These are phyloP conservation scores for Pisolithus albus DNA, from an alignment of 768 basidiomycete species.

Conservation along the genomic window DNA sequence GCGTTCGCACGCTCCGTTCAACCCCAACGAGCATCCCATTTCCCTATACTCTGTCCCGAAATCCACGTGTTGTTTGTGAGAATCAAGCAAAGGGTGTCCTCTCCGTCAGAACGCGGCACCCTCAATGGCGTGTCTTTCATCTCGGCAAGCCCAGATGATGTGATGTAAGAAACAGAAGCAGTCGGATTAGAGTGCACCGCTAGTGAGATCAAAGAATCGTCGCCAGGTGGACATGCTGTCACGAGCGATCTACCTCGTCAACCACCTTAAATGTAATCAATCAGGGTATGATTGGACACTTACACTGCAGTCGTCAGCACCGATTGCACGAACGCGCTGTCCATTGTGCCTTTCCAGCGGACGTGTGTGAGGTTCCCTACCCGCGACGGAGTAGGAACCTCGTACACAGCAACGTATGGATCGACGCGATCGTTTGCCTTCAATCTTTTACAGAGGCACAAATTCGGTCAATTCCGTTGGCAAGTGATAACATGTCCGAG, in stretches of 20 bases:
- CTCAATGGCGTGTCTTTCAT: conserved; percentile 30
- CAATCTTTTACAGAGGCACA: conserved; percentile 34
- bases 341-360: conserved; percentile 55
- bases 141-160: conserved; percentile 17
- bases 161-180: conserved; percentile 46
- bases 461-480: too few relatives aligned
- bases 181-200: conserved; percentile 35
- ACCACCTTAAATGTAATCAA: conserved; percentile 4
- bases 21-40: conserved; percentile 38
- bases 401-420: conserved; percentile 64
- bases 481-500: too few relatives aligned
- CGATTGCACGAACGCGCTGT: conserved; percentile 44
- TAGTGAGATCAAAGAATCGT: conserved; percentile 12
- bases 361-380: conserved; percentile 47
- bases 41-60: conserved; percentile 38
- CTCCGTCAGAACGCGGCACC: conserved; percentile 42
- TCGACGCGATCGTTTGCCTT: conserved; percentile 57
- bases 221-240: conserved; percentile 3
- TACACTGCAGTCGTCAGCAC: conserved; percentile 41
- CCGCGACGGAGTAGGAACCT: conserved; percentile 39
- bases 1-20: conserved; percentile 34
- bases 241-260: not conserved
- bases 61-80: conserved; percentile 35
- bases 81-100: conserved; percentile 47
- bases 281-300: conserved; percentile 2